phyloP scores from a whole-genome alignment of 345 rosid species.

The Mercurialis annua region DNA sequence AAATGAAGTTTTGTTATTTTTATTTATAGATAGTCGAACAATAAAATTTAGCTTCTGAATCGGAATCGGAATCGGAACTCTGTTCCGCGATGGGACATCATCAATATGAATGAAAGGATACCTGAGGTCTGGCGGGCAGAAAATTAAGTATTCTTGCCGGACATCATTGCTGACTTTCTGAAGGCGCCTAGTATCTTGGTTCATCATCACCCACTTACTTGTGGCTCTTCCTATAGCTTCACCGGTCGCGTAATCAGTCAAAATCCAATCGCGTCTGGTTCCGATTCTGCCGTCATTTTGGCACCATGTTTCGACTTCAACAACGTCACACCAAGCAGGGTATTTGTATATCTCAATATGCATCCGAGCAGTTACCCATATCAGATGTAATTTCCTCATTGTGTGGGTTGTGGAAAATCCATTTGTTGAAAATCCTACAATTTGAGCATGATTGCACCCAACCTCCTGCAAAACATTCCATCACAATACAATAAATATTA shows the following conservation, averaged over 20 bases:
- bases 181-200: conserved; percentile 85
- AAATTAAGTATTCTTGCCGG: conserved; percentile 68
- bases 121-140: conserved; percentile 77
- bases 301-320: conserved; percentile 97
- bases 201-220: conserved; percentile 99
- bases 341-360: conserved; percentile 90
- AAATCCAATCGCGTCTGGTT: conserved; percentile 93
- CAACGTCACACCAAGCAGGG: conserved; percentile 97
- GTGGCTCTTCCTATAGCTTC: conserved; percentile 92
- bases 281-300: conserved; percentile 92
- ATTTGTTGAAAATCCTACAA: conserved; percentile 86
- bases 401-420: conserved; percentile 82
- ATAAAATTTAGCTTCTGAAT: no score
- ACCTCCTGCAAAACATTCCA: conserved; percentile 56
- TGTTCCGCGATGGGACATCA: no score
- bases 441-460: conserved; percentile 88
- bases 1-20: background rate
- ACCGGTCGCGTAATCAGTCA: conserved; percentile 60
- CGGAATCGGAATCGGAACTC: no score
- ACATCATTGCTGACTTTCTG: conserved; percentile 86
- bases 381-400: conserved; percentile 92
- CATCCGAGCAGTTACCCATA: conserved; percentile 99
- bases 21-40: no score
- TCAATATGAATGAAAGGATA: conserved; percentile 20
- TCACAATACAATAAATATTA: background rate